phyloP scores from a whole-genome alignment of 2,329 filamentous ascomycete species.

The Ceratocystis smalleyi region DNA sequence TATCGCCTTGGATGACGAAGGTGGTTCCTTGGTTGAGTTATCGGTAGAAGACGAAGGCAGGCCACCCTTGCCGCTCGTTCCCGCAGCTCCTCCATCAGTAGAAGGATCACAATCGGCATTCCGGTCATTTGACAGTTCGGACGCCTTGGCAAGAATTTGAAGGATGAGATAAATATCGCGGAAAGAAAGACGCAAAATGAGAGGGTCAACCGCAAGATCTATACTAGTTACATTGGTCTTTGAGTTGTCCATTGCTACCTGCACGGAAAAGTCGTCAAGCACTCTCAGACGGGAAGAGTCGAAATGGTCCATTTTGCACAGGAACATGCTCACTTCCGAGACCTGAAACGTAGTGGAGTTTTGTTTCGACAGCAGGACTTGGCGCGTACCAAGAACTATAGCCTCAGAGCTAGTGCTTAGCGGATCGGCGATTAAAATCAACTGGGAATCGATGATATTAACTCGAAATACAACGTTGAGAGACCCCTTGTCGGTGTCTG shows the following conservation, averaged over 20 bases:
- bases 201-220: conserved; percentile 72
- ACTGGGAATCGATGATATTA: conserved; percentile 89
- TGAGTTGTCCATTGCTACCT: conserved; percentile 68
- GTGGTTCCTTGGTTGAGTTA: background rate
- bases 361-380: conserved; percentile 82
- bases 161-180: conserved; percentile 88
- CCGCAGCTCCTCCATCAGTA: background rate
- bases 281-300: conserved; percentile 82
- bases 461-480: conserved; percentile 78
- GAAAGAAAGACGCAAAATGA: conserved; percentile 78
- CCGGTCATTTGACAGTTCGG: conserved; percentile 57
- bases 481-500: conserved; percentile 22
- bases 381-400: conserved; percentile 86
- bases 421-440: conserved; percentile 92
- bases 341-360: conserved; percentile 88
- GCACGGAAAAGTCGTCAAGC: conserved; percentile 88
- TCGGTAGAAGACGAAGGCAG: background rate
- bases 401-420: conserved; percentile 81
- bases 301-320: conserved; percentile 96
- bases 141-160: conserved; percentile 81
- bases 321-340: conserved; percentile 90
- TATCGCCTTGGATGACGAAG: background rate
- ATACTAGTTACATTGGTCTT: conserved; percentile 55
- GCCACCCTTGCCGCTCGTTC: background rate
- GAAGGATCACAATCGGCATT: conserved; percentile 23